Evolutionary conservation across 768 basidiomycete genomes (phyloP), one percentile per base, ranked within the genome.

Genomic region (Suillus subalutaceus): DNA sequence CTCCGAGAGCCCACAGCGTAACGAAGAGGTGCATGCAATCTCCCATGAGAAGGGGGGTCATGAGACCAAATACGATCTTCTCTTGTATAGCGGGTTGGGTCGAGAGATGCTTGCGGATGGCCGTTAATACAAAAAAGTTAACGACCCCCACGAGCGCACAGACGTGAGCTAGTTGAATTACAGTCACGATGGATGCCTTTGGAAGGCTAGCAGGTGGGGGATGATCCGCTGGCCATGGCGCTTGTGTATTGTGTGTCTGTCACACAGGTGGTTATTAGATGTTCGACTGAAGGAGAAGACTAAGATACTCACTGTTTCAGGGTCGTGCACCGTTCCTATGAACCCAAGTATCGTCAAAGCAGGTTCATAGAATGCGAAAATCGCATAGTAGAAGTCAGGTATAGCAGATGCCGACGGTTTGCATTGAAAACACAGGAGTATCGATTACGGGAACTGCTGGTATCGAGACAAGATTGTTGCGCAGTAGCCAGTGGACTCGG

Each of bases 1-100:
- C 89, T n/a, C 90, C 91, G 30, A 92, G 77, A 0, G 90, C 90
- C 89, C 90, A 93, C 7, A 92, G 71, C 0, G 92, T 92, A 56
- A 93, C 74, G 60, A 78, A 82, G 62, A 92, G 73, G 71, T 93
- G 92, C 16, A 86, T 69, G 35, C 90, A 68, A 73, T 93, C 92
- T 0, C 90, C 92, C 38, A 90, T 73, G 44, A 92, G 80, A 10
- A 93, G 85, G 10, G 92, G 91, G 4, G 82, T 84, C 58, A 93
- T 79, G 20, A 92, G 79, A 2, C 89, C 84, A 40, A 79, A 77
- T 48, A 88, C 83, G 26, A 93, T 85, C 75, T 88, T 89, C 75
- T 93, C 92, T 78, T 93, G 92, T 18, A 92, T 73, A 3, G 84
- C 85, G 7, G 85, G 88, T 52, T 88, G 83, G 2, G 77, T 75